Percentiles rank a stretch among this genome's conserved stretches.
These are phyloP conservation scores for Zygoascus meyerae DNA, from an alignment of 1,139 yeast genomes.

Conservation along the genomic window DNA sequence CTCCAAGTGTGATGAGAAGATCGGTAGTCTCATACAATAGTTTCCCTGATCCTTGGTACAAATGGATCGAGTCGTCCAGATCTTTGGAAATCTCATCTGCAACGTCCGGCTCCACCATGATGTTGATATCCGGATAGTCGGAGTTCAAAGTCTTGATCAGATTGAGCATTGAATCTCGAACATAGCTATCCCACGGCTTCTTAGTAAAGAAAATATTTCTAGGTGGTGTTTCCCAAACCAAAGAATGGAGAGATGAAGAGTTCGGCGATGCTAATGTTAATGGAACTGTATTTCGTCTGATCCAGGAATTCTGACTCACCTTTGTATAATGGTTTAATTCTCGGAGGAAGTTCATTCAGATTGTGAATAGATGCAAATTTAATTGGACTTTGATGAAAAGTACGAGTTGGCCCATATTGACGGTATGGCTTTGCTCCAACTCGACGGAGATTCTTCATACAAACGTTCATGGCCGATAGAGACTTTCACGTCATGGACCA, in stretches of 20 bases:
- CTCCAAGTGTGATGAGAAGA: conserved; percentile 79
- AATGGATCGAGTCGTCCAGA: conserved; percentile 31
- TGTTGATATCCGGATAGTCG: conserved; percentile 62
- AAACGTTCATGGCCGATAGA: too few species aligned
- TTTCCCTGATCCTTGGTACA: conserved; percentile 39
- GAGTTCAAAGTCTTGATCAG: conserved; percentile 41
- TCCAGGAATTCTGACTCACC: not conserved
- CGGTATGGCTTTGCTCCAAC: too few species aligned
- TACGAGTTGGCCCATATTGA: not conserved
- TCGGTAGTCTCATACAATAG: conserved; percentile 54
- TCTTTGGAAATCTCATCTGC: conserved; percentile 58
- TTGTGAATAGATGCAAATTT: not conserved
- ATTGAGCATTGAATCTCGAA: conserved; percentile 58
- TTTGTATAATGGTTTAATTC: conserved; percentile 1
- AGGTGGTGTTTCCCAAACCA: conserved; percentile 37
- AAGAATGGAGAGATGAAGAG: conserved; percentile 17
- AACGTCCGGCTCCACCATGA: conserved; percentile 70
- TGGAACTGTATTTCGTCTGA: not conserved
- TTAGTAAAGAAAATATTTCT: conserved; percentile 73
- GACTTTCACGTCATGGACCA: too few species aligned
- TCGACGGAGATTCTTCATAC: too few species aligned
- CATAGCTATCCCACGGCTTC: conserved; percentile 72
- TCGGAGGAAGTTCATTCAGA: conserved; percentile 1
- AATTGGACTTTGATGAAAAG: not conserved
- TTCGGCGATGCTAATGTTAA: conserved; percentile 8